Base-by-base conservation (phyloP, 2,329 filamentous ascomycete genomes). In the Fusarium nelsonii region DNA sequence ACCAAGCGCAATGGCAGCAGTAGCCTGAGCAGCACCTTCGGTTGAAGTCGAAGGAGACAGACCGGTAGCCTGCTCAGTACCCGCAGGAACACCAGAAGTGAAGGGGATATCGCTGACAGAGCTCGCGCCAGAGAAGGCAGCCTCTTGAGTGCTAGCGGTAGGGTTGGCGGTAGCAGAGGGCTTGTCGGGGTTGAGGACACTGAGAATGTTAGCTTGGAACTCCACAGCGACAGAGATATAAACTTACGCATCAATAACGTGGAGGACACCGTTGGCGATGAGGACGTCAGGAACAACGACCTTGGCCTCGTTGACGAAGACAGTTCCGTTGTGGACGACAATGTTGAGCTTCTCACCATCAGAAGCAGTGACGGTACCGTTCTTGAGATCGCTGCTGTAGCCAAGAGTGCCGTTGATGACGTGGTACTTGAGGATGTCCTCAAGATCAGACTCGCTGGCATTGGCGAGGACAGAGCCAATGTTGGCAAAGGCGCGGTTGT, bases 351-450 rank as follows among this genome's bases (percentile, higher is more conserved):
- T 78, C 10, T 61, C 58, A 3, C 81, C 79, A 6, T 72, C 66
- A 8, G 65, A 54, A 33, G 57, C 68, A 46, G 36, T 58, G n/a
- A 74, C 60, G 0, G 69, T 57, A 11, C 41, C 55, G 39, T 74
- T 68, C 56, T 54, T 44, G 26, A 84, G 75, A 2, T 62, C 69
- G n/a, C 3, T 70, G 68, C 49, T 74, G 45, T 18, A 81, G 78
- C 57, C 71, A 2, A 89, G 82, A 10, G 81, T 81, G 45, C 83
- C 84, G 45, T 82, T 81, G 45, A 91, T 78, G 39, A 91, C 84
- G 73, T 92, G 90, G 78, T 92, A 92, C 32, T 81, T 75, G 3
- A 91, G 79, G 30, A 91, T 83, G 28, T 70, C 74, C 4, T 79
- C 73, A 2, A 90, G 79, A 16, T 87, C 78, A 3, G 81, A 75